These are phyloP conservation scores for Nicotiana undulata DNA, from an alignment of 257 asterid species.

Conservation along the genomic window DNA sequence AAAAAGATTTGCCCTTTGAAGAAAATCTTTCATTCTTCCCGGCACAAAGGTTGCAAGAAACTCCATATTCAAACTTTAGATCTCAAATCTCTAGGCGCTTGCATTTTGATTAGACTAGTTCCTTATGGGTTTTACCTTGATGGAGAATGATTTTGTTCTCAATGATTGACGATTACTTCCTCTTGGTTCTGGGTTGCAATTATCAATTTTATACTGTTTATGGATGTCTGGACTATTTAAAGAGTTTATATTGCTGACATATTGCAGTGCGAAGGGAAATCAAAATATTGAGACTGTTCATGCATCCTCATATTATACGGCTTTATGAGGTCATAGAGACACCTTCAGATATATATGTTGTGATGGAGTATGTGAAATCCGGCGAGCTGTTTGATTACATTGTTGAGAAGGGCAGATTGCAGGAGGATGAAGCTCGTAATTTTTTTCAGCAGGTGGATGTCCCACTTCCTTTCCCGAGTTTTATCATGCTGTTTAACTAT, in stretches of 20 bases:
- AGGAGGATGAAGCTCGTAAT: conserved; percentile 80
- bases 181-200: background rate
- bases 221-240: background rate
- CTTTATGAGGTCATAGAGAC: conserved; percentile 96
- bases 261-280: conserved; percentile 89
- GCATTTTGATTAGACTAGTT: background rate
- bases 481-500: background rate
- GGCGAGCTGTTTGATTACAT: conserved; percentile 98
- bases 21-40: background rate
- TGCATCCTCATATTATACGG: conserved; percentile 96
- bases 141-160: background rate
- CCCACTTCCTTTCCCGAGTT: background rate
- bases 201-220: background rate
- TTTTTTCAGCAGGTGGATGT: conserved; percentile 84
- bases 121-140: background rate
- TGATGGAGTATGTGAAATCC: conserved; percentile 81
- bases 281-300: conserved; percentile 79
- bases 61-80: background rate
- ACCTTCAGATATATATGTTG: conserved; percentile 69
- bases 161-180: background rate
- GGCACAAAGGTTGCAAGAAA: background rate
- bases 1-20: background rate
- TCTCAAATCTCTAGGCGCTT: background rate
- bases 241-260: conserved; percentile 6
- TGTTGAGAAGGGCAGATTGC: conserved; percentile 90